These are phyloP conservation scores for Kalanchoe fedtschenkoi DNA, from an alignment of 164 flowering plant genomes.

Conservation along the genomic window DNA sequence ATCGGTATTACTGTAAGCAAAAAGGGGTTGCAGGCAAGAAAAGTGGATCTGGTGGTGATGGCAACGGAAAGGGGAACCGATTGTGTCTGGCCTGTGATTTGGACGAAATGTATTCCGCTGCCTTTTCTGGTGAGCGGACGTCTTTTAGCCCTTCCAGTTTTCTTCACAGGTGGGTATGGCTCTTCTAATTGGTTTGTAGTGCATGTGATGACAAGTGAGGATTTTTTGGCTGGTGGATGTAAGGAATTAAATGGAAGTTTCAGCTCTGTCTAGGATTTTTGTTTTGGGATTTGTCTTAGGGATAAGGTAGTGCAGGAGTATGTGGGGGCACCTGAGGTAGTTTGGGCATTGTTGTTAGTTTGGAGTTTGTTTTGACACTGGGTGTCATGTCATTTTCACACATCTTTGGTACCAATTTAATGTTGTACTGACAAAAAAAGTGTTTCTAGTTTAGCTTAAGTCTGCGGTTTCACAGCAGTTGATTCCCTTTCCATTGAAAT, in stretches of 20 bases:
- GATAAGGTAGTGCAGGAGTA: background rate
- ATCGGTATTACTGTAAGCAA: slow-evolving; percentile 50
- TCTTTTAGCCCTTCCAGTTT: slow-evolving; percentile 86
- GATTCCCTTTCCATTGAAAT: background rate
- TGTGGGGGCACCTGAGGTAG: background rate
- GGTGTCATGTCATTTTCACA: background rate
- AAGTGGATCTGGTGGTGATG: slow-evolving; percentile 3
- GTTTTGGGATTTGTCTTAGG: background rate
- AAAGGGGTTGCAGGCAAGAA: slow-evolving; percentile 16
- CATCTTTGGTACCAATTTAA: background rate
- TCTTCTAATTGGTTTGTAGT: background rate
- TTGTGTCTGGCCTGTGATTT: slow-evolving; percentile 74
- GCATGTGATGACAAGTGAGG: background rate
- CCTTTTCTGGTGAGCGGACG: slow-evolving; percentile 58
- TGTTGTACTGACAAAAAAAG: background rate
- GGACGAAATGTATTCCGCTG: slow-evolving; percentile 69
- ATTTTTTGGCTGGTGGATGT: background rate
- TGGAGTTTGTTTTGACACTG: background rate
- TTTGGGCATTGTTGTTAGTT: background rate
- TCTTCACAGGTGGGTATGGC: slow-evolving; percentile 48
- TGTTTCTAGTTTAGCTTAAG: background rate
- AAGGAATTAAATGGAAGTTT: background rate
- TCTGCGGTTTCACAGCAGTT: background rate
- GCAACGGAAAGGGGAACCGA: slow-evolving; percentile 6
- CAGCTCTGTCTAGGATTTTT: background rate